Evolutionary conservation across 768 basidiomycete genomes (phyloP), one percentile per base, ranked within the genome.

Genomic region (Termitomyces sp.): DNA sequence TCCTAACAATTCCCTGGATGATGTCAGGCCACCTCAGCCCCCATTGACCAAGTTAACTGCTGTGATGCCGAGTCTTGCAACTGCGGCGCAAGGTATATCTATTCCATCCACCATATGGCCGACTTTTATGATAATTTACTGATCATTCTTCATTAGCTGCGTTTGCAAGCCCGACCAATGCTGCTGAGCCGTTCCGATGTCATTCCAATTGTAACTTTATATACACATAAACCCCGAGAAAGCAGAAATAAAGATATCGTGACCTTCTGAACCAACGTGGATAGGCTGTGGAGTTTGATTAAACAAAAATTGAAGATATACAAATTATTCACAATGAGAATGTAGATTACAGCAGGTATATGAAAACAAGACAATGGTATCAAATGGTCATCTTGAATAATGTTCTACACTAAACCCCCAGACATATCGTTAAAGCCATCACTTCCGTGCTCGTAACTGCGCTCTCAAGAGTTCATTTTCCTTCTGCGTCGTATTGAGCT

Each of bases 401-500:
- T 32, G n/a, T 26, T 48, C 12, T 32, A 30, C n/a, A 20, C n/a
- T 51, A 36, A 51, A 51, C 36, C 22, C 22, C 24, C 33, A 36
- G 10, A 6, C 6, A 36, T 13, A 24, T 2, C 13, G 13, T 50
- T 8, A 50, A 46, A 8, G 6, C 24, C 12, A 26, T 71, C 75
- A 78, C 72, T 83, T 87, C 61, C 77, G 69, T 24, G 79, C 79
- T 53, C 90, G 79, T 63, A 94, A 64, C 70, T 93, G 92, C 33
- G 84, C 82, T 45, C 88, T 80, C 59, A 94, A 67, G 40, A 70
- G 82, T 42, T 74, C 77, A 65, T 94, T 93, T 73, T 93, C 90
- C 56, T 81, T 86, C 73, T 93, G 90, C 73, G 88, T 80, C 53
- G 80, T 77, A 68, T 92, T 94, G 64, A 96, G 78, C 74, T 96